A percentile compares a stretch with the other conserved stretches of the same genome.
Conservation (phyloP, 148 eudicot genomes). For the Dianthus caryophyllus region DNA sequence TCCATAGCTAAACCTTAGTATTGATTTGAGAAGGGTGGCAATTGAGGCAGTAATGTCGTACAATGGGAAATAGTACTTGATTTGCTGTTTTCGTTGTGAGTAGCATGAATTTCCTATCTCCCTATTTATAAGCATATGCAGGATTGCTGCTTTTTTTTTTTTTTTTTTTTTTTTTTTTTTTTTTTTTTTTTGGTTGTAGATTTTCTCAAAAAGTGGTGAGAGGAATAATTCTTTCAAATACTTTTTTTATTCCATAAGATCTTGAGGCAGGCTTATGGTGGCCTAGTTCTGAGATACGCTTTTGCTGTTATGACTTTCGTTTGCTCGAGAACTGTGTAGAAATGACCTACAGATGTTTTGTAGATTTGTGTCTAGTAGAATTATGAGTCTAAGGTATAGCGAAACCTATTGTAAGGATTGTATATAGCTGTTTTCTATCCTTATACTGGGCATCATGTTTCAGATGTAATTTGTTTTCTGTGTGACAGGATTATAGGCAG, state of each 20-base stretch:
- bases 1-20: conserved; percentile 27
- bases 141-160: too few species aligned
- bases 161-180: too few species aligned
- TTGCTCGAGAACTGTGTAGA: neutral
- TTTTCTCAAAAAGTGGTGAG: conserved; percentile 6
- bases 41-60: conserved; percentile 1
- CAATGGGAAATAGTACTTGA: neutral
- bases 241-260: conserved; percentile 10
- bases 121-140: conserved; percentile 9
- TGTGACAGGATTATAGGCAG: neutral
- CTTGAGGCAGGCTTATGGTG: conserved; percentile 1
- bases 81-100: conserved; percentile 10
- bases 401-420: too few species aligned
- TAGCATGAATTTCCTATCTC: neutral
- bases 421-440: too few species aligned
- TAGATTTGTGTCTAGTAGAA: too few species aligned
- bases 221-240: neutral
- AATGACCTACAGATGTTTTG: neutral
- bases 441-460: too few species aligned
- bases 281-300: neutral
- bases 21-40: neutral
- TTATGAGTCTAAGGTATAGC: too few species aligned
- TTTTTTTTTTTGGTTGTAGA: too few species aligned
- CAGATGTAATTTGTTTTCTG: too few species aligned
- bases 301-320: neutral